Evolutionary conservation across 305 asterid genomes (phyloP).

Genomic region (Fraxinus sp.): DNA sequence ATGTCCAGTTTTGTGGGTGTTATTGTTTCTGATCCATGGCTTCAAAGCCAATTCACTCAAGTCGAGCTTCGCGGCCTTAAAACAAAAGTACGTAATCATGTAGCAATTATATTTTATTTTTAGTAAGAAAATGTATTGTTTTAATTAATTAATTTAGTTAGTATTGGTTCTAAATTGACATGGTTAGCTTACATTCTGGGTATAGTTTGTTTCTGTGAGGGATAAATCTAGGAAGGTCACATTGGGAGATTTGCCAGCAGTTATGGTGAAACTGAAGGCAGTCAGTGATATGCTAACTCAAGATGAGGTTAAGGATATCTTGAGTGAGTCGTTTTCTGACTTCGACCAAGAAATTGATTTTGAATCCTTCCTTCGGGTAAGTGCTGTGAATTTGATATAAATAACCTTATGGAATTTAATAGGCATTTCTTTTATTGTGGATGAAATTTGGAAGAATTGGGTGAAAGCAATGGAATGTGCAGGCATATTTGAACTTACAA

Average conservation of each 20-base stretch:
- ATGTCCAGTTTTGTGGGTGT: slow-evolving; percentile 84
- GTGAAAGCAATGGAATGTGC: slow-evolving; percentile 9
- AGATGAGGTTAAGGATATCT: slow-evolving; percentile 61
- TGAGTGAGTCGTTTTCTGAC: slow-evolving; percentile 54
- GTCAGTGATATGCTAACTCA: slow-evolving; percentile 40
- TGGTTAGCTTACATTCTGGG: not conserved
- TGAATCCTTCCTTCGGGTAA: slow-evolving; percentile 77
- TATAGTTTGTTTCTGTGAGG: slow-evolving; percentile 58
- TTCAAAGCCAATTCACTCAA: slow-evolving; percentile 93
- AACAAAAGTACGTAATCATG: slow-evolving; percentile 44
- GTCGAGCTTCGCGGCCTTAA: slow-evolving; percentile 80
- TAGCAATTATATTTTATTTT: not conserved
- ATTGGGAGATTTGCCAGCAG: slow-evolving; percentile 61
- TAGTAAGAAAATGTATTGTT: not conserved
- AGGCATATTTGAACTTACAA: slow-evolving; percentile 74
- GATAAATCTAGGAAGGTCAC: slow-evolving; percentile 61
- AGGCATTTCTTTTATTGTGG: not conserved
- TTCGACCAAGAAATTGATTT: slow-evolving; percentile 63
- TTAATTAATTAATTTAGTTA: not conserved
- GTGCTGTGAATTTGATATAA: slow-evolving; percentile 3
- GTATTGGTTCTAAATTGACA: not conserved
- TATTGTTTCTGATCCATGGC: slow-evolving; percentile 81
- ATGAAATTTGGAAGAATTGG: not conserved
- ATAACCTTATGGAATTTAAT: not conserved
- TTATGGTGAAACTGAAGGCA: slow-evolving; percentile 62